These are phyloP conservation scores for Juncus effusus DNA, from an alignment of 176 grass and related monocot species.

Conservation along the genomic window DNA sequence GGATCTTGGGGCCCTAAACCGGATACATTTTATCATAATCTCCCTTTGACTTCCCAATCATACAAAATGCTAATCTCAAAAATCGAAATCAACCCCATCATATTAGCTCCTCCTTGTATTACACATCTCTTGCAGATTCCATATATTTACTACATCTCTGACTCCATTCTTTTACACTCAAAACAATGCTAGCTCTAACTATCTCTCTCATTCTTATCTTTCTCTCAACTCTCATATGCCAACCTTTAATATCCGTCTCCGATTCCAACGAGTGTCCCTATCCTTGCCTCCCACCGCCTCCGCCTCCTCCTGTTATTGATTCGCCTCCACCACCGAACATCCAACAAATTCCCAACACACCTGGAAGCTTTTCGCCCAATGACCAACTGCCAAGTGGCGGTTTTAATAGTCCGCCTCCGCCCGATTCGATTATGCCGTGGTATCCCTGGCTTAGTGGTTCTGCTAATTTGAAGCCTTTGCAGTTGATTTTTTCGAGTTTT, in stretches of 20 bases:
- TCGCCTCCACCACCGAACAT: slow-evolving; percentile 1
- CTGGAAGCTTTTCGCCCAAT: slow-evolving; percentile 35
- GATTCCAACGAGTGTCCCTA: slow-evolving; percentile 52
- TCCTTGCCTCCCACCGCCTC: slow-evolving; percentile 60
- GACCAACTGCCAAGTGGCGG: slow-evolving; percentile 37
- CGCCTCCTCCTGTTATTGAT: slow-evolving; percentile 22
- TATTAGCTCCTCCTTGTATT: no score
- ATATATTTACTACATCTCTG: no score
- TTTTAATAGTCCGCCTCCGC: slow-evolving; percentile 46
- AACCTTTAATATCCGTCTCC: background rate
- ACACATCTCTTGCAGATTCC: no score
- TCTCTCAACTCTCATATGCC: slow-evolving; percentile 8
- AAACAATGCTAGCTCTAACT: no score
- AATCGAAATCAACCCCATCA: no score
- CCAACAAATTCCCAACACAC: slow-evolving; percentile 25
- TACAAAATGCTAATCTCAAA: no score
- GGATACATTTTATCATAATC: no score
- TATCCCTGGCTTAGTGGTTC: slow-evolving; percentile 74
- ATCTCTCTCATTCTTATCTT: slow-evolving; percentile 24
- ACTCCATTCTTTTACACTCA: no score
- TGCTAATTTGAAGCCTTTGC: background rate
- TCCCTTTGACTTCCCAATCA: no score
- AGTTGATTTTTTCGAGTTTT: background rate
- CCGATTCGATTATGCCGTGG: slow-evolving; percentile 74
- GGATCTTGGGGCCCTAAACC: no score